A percentile compares a stretch with the other conserved stretches of the same genome.
phyloP scores from a whole-genome alignment of 2,329 filamentous ascomycete species.

The Penicillium decumbens region DNA sequence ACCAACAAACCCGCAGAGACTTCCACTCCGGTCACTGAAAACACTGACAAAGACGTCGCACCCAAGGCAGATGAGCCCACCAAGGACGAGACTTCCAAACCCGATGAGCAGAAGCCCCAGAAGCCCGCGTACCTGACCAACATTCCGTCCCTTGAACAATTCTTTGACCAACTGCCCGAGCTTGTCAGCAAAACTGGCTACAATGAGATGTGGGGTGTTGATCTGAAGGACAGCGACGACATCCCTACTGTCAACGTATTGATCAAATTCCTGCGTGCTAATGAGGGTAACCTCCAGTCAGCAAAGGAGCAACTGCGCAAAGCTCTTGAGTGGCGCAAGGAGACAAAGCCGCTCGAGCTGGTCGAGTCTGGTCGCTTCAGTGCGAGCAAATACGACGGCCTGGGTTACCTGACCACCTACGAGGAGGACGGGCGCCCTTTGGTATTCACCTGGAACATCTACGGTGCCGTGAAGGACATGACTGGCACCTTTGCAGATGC shows the following conservation, averaged over 20 bases:
- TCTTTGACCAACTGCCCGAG: slow-evolving; percentile 56
- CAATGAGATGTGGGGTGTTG: slow-evolving; percentile 82
- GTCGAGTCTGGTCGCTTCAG: slow-evolving; percentile 60
- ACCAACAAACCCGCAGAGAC: slow-evolving; percentile 13
- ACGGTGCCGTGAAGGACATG: slow-evolving; percentile 78
- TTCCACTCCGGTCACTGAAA: slow-evolving; percentile 5
- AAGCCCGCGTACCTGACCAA: slow-evolving; percentile 36
- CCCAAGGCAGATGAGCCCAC: slow-evolving; percentile 2
- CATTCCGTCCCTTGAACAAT: slow-evolving; percentile 48
- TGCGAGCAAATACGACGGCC: slow-evolving; percentile 64
- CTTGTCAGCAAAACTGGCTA: slow-evolving; percentile 58
- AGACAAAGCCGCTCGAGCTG: slow-evolving; percentile 65
- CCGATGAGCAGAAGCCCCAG: slow-evolving; percentile 22
- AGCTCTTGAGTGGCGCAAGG: slow-evolving; percentile 77
- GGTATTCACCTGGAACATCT: slow-evolving; percentile 88
- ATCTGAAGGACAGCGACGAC: slow-evolving; percentile 53
- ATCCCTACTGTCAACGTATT: slow-evolving; percentile 77
- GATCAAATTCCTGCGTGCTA: slow-evolving; percentile 91
- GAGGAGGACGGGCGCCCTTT: slow-evolving; percentile 50
- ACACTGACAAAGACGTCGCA: slow-evolving; percentile 1
- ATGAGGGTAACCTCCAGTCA: slow-evolving; percentile 67
- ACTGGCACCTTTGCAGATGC: slow-evolving; percentile 75
- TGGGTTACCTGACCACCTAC: slow-evolving; percentile 79
- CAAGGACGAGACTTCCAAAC: slow-evolving; percentile 2
- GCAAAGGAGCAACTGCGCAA: slow-evolving; percentile 73